Evolutionary conservation across 371 early-diverging fungal genomes (phyloP), one percentile per base, ranked within the genome.

Genomic region (Conidiobolus coronatus): DNA sequence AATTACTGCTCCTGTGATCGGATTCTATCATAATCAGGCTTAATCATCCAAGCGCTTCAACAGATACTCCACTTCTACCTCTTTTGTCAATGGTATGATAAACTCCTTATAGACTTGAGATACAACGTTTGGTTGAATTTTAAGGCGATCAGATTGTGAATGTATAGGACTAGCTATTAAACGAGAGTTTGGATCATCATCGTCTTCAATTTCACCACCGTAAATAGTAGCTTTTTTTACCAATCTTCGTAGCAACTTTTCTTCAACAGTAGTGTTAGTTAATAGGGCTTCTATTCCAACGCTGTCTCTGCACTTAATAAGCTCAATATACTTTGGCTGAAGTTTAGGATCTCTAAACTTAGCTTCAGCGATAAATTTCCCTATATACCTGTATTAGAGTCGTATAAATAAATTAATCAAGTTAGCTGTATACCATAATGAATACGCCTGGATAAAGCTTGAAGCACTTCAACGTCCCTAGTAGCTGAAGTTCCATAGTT

Each of bases 341-440:
- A 64, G 42, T 23, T 51, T 44, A 5, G 85, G 82, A 56, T 83
- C 81, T 54, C 69, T 72, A 62, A 88, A 95, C 61, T 93, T 93
- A 22, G 89, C 79, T 57, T 95, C 96, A 20, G 93, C 93, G 40
- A 91, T 82, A 52, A 86, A 93, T 64, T 92, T 93, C 46, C 88
- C 82, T 81, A 51, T 21, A 36, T 41, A 29, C 41, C 17, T 33
- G 22, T 17, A 45, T n/a, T 41, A 15, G 33, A n/a, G 43, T 38
- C 18, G 20, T 12, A 21, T 34, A n/a, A 29, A 9, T 34, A 42
- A 53, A 38, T 5, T 39, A 20, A 13, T 36, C 52, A 20, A 24
- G 19, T 41, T 44, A 45, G 19, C 19, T 11, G 3, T 14, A 34
- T 65, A 78, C 89, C 96, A 55, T 82, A 90, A 60, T 95, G 96